phyloP scores from a whole-genome alignment of 495 filamentous ascomycete genomes.

The Hyaloscypha hepaticicola region DNA sequence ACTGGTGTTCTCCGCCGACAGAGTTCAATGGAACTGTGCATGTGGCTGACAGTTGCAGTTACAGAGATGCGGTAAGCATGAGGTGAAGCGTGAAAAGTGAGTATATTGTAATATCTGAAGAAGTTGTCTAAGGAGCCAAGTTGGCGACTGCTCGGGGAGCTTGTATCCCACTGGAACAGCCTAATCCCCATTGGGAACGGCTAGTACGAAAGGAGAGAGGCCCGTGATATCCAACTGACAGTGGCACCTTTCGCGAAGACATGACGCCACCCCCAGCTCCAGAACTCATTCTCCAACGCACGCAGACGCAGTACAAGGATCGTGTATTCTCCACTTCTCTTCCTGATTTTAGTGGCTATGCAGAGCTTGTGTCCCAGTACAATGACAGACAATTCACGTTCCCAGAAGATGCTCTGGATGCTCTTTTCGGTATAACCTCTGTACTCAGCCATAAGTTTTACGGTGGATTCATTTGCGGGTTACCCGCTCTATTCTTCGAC shows the following conservation, averaged over 20 bases:
- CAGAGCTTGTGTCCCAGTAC: background rate
- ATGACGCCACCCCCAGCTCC: conserved; percentile 4
- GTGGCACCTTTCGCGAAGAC: conserved; percentile 8
- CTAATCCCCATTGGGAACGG: too few species aligned
- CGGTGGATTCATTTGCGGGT: conserved; percentile 17
- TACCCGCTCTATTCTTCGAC: conserved; percentile 19
- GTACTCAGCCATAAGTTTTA: conserved; percentile 7
- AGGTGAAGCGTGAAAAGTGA: too few species aligned
- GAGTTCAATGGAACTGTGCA: conserved; percentile 13
- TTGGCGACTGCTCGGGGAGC: too few species aligned
- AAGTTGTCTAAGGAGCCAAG: too few species aligned
- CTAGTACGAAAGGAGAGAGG: too few species aligned
- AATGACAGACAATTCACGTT: conserved; percentile 15
- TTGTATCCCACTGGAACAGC: too few species aligned
- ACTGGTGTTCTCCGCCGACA: background rate
- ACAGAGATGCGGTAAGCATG: too few species aligned
- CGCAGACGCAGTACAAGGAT: background rate
- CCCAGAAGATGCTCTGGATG: conserved; percentile 15
- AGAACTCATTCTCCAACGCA: background rate
- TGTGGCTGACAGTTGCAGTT: too few species aligned
- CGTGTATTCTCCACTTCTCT: background rate
- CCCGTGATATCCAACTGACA: too few species aligned
- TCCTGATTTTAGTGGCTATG: conserved; percentile 2
- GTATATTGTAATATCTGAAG: too few species aligned
- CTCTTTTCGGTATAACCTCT: conserved; percentile 10